Evolutionary conservation across 352 stramenopile genomes (phyloP).

Genomic region (Stephanocyclus meneghinianus): DNA sequence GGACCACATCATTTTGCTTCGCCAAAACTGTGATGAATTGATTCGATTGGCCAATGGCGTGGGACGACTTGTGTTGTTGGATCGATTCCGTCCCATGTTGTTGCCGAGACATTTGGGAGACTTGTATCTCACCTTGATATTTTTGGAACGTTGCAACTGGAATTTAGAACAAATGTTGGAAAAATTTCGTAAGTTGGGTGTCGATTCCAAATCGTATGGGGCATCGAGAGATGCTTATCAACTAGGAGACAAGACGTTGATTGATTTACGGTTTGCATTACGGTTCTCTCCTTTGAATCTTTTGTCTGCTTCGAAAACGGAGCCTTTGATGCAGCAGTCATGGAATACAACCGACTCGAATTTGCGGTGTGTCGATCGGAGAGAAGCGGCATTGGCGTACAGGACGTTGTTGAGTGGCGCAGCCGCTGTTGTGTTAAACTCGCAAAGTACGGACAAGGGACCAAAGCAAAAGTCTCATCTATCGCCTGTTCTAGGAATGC

Average conservation of each 20-base stretch:
- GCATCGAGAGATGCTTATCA: background rate
- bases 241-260: background rate
- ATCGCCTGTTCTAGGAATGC: constrained; percentile 22
- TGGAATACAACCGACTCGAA: background rate
- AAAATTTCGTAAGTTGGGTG: background rate
- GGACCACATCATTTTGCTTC: background rate
- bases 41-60: constrained; percentile 29
- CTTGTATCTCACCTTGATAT: constrained; percentile 59
- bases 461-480: background rate
- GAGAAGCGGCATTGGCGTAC: constrained; percentile 53
- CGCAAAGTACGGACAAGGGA: background rate
- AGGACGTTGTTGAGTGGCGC: constrained; percentile 46
- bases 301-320: too few relatives aligned
- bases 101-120: constrained; percentile 75
- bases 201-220: background rate
- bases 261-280: background rate
- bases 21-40: constrained; percentile 50
- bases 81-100: constrained; percentile 83
- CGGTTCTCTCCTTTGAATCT: constrained; percentile 2
- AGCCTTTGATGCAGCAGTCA: too few relatives aligned
- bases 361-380: constrained; percentile 31
- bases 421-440: constrained; percentile 30
- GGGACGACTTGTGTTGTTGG: constrained; percentile 61
- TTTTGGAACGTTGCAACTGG: constrained; percentile 52
- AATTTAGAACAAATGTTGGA: constrained; percentile 20